Evolutionary conservation across 805 yeast species (phyloP).

Genomic region (Schwanniomyces pseudopolymorphus): DNA sequence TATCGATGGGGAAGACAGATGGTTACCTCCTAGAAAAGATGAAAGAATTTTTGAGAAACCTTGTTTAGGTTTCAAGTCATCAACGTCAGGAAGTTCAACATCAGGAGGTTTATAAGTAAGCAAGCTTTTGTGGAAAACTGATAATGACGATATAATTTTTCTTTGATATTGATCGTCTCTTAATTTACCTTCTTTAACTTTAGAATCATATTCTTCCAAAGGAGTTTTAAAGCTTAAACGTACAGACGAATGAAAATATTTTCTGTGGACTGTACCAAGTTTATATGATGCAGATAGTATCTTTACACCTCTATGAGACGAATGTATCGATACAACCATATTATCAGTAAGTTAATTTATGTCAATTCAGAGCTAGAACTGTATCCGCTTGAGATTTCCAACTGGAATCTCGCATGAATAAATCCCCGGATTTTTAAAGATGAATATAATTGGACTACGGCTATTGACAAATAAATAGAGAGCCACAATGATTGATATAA

Average conservation of each 20-base stretch:
- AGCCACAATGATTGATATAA: no score
- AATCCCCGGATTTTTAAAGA: background rate
- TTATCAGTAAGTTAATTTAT: background rate
- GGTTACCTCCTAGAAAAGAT: conserved; percentile 2
- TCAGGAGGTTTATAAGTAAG: conserved; percentile 60
- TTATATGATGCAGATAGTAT: background rate
- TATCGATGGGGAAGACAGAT: conserved; percentile 5
- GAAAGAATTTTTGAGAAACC: conserved; percentile 31
- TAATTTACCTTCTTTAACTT: conserved; percentile 50
- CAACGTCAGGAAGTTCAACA: conserved; percentile 52
- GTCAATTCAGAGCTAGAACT: background rate
- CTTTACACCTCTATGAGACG: background rate
- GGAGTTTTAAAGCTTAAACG: conserved; percentile 34
- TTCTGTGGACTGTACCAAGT: background rate
- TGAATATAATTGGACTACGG: background rate
- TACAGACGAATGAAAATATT: background rate
- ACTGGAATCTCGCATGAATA: background rate
- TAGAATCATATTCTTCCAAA: conserved; percentile 48
- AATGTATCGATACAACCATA: background rate
- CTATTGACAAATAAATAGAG: background rate
- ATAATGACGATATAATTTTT: conserved; percentile 61
- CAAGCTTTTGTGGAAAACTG: conserved; percentile 57
- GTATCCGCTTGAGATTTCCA: background rate
- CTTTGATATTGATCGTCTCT: conserved; percentile 82
- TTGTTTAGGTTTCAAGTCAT: conserved; percentile 49